Evolutionary conservation across 345 rosid genomes (phyloP).

Genomic region (Eucalyptus melliodora): DNA sequence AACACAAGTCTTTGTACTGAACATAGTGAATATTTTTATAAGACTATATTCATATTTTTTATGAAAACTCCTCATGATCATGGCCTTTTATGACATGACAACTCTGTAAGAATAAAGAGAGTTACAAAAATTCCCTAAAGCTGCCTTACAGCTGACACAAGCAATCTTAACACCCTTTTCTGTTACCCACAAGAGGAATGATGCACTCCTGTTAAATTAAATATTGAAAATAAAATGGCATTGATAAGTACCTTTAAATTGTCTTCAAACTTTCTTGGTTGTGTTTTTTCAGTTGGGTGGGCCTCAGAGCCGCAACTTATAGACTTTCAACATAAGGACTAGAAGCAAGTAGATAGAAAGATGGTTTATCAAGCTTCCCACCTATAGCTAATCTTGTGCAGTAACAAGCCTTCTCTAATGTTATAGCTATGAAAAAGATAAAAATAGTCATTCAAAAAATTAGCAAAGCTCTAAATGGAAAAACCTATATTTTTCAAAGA

Average conservation of each 20-base stretch:
- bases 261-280: background rate
- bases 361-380: background rate
- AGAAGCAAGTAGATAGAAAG: background rate
- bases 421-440: background rate
- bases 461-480: background rate
- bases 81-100: background rate
- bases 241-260: background rate
- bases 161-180: background rate
- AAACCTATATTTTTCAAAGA: background rate
- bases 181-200: background rate
- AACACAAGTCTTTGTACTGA: background rate
- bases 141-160: background rate
- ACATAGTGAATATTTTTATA: background rate
- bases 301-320: background rate
- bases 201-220: background rate
- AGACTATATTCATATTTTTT: background rate
- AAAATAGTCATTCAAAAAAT: background rate
- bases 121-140: background rate
- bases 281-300: background rate
- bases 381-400: background rate
- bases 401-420: background rate
- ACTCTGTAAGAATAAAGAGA: background rate
- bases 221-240: background rate
- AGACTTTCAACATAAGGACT: background rate
- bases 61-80: background rate